Evolutionary conservation across 768 basidiomycete species (phyloP), one percentile per base, ranked within the genome.

Genomic region (Fomitopsis pulvina): DNA sequence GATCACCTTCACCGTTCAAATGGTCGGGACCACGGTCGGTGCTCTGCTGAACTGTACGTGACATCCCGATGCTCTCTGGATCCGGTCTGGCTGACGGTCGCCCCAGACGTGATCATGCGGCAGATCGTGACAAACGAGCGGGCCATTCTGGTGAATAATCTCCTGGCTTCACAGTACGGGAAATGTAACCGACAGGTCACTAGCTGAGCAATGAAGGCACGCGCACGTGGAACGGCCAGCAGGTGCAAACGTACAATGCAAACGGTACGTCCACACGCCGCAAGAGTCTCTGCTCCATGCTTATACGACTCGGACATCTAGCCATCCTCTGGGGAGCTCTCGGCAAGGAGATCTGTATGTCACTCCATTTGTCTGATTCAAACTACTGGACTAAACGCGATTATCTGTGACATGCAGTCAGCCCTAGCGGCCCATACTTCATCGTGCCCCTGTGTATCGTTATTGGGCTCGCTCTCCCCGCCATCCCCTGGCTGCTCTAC

Each of bases 171-270:
- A n/a, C n/a, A n/a, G n/a, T n/a, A n/a, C n/a, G n/a, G n/a, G n/a
- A n/a, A n/a, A n/a, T n/a, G n/a, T n/a, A n/a, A n/a, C n/a, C n/a
- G n/a, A 6, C 25, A 10, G 4, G 16, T 27, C 2, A 11, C 11
- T 32, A 46, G 45, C 68, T 75, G 18, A 64, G 69, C 32, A 70
- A 77, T 14, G 73, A 79, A 55, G 77, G 77, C 16, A 68, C 72
- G 37, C 76, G 78, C 63, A 65, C 77, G 50, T 74, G 76, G 63
- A 52, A 66, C 58, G 77, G 77, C 1, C 76, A 77, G 57, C 73
- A 77, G 56, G 70, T 73, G 29, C 62, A 75, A 71, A 62, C 66
- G 2, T 77, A 72, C 59, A 78, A 79, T 61, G 70, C 68, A 41
- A 71, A 76, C 52, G 78, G 45, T 46, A 37, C 28, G 43, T 18